These are phyloP conservation scores for Ceratobasidium sp. DNA, from an alignment of 1,284 basidiomycete genomes.

Conservation along the genomic window DNA sequence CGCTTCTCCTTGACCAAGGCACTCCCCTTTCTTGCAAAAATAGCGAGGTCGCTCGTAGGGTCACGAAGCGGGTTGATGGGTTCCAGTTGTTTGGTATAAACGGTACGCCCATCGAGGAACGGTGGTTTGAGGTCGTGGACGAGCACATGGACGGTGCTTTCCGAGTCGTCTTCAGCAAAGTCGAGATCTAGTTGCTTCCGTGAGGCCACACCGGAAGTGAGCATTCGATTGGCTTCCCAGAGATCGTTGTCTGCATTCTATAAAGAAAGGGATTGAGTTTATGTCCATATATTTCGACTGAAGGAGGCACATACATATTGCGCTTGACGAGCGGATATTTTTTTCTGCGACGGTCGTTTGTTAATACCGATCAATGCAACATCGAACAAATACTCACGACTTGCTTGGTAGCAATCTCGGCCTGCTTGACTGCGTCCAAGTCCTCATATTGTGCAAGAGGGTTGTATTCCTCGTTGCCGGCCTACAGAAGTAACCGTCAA, in stretches of 20 bases:
- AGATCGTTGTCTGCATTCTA: conserved; percentile 97
- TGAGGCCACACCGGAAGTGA: conserved; percentile 92
- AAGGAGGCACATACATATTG: conserved; percentile 75
- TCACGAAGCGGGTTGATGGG: conserved; percentile 97
- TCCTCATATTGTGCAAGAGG: conserved; percentile 93
- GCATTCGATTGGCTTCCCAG: conserved; percentile 98
- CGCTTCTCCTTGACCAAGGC: conserved; percentile 92
- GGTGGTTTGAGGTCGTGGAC: conserved; percentile 98
- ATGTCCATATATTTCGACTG: conserved; percentile 11
- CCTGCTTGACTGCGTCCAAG: conserved; percentile 71
- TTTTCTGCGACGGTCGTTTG: conserved; percentile 61
- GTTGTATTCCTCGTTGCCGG: conserved; percentile 89
- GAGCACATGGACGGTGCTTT: conserved; percentile 95
- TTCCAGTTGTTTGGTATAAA: conserved; percentile 96
- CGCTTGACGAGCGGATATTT: conserved; percentile 89
- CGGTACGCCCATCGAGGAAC: conserved; percentile 94
- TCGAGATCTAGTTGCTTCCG: conserved; percentile 82
- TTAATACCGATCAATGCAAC: conserved; percentile 9
- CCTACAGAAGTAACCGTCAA: conserved; percentile 46
- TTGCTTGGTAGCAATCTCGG: conserved; percentile 80
- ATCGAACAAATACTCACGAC: conserved; percentile 63
- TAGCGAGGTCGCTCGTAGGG: conserved; percentile 90
- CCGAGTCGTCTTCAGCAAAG: conserved; percentile 92
- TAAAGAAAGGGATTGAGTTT: conserved; percentile 32
- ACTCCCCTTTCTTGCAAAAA: conserved; percentile 96